Percentiles rank a stretch among this genome's conserved stretches.
Conservation (phyloP, 768 basidiomycete genomes). For the Suillus subalutaceus region DNA sequence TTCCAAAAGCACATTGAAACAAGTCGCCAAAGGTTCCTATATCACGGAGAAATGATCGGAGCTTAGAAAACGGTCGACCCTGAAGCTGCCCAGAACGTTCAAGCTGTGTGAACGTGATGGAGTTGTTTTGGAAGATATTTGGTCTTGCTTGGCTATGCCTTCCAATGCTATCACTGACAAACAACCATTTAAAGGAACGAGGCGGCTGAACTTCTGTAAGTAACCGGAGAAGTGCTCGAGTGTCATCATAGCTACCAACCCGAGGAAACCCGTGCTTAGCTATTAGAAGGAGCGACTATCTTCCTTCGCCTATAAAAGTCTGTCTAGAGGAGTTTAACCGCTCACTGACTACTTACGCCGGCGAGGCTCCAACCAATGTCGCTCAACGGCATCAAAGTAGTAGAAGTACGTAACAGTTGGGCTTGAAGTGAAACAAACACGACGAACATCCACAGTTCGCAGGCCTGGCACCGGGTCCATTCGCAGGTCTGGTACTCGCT, state of each 20-base stretch:
- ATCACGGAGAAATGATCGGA: no score
- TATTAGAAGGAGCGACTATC: no score
- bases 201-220: not conserved
- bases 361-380: slow-evolving; percentile 38
- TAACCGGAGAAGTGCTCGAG: not conserved
- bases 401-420: slow-evolving; percentile 40
- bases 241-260: not conserved
- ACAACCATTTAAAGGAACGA: no score
- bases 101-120: no score
- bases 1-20: no score
- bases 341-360: not conserved
- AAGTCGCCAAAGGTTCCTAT: no score
- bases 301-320: no score
- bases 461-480: slow-evolving; percentile 82
- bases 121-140: slow-evolving; percentile 1
- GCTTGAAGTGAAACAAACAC: not conserved
- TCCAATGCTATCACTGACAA: no score
- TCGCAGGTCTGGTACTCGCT: slow-evolving; percentile 74
- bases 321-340: not conserved
- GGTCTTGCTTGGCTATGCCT: slow-evolving; percentile 7
- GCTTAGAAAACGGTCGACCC: no score
- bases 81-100: no score
- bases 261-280: not conserved
- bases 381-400: slow-evolving; percentile 50
- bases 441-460: slow-evolving; percentile 56